Evolutionary conservation across 2,329 filamentous ascomycete species (phyloP), one percentile per base, ranked within the genome.

Genomic region (Albophoma yamanashiensis): DNA sequence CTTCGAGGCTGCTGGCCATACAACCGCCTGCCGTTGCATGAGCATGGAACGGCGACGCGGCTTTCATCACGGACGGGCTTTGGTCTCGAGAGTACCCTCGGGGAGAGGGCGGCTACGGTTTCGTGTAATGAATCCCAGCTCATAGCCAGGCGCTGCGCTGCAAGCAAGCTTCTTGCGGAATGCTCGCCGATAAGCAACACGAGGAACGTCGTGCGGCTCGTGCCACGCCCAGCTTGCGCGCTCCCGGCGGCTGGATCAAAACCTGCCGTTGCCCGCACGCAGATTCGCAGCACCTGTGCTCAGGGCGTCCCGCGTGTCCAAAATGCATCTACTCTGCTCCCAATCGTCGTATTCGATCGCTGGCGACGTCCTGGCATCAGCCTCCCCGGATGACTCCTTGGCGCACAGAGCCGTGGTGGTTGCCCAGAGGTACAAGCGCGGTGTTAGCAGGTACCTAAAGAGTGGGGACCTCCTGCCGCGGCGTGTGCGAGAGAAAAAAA

Each of bases 391-490:
- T 53, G 50, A 53, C 50, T 53, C 15, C 34, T 53, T 53, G 50
- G 31, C 31, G 50, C 31, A 3, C 20, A 12, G 50, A 34, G 27
- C 47, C 9, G 25, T 20, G 22, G 1, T 47, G 43, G 4, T 1
- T 17, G 27, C 27, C 3, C 27, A n/a, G 45, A 61, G 66, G 64
- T 71, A 72, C 70, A 65, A 67, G 56, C 20, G 43, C 62, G 62
- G 62, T 71, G 70, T 64, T 71, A 71, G 66, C 52, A 64, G 63
- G 56, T 69, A 69, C 65, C 40, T 68, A 0, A 45, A 53, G 12
- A 53, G 62, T 60, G 61, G 62, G 36, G 60, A 50, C 60, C 22
- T 22, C 43, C 45, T 57, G 43, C 38, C 55, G 45, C 57, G 40
- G 50, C 25, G 57, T 57, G 55, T 14, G 53, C 43, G 43, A 47